Conservation (phyloP, 257 asterid genomes). For the Lycium barbarum region DNA sequence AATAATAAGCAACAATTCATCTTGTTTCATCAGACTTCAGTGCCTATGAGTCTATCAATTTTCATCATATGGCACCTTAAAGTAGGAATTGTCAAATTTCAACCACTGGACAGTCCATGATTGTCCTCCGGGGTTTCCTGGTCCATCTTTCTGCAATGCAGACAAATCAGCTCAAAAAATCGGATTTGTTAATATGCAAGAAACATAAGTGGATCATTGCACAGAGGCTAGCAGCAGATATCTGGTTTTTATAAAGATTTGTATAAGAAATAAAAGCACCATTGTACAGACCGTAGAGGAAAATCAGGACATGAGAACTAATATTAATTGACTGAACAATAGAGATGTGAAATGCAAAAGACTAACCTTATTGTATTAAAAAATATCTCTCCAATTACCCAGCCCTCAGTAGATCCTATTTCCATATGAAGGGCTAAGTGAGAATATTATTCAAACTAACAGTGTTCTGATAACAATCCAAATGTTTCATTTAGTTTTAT, state of each 20-base stretch:
- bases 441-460: conserved; percentile 20
- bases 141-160: conserved; percentile 91
- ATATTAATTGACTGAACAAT: background rate
- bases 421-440: conserved; percentile 8
- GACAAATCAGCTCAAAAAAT: conserved; percentile 23
- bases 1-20: conserved; percentile 31
- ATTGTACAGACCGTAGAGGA: background rate
- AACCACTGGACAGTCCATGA: conserved; percentile 98
- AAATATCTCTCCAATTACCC: conserved; percentile 14
- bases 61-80: conserved; percentile 61
- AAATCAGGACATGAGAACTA: background rate
- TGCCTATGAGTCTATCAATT: background rate
- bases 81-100: conserved; percentile 93
- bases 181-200: background rate
- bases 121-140: conserved; percentile 98
- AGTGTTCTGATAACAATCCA: conserved; percentile 5
- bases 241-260: background rate
- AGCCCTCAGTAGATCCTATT: conserved; percentile 21
- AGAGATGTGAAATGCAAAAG: conserved; percentile 7
- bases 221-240: background rate
- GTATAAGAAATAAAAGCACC: conserved; percentile 16
- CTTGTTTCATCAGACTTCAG: background rate
- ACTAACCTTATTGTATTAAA: conserved; percentile 17
- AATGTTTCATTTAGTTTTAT: background rate
- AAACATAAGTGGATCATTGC: background rate